Evolutionary conservation across 2,329 filamentous ascomycete species (phyloP), one percentile per base, ranked within the genome.

Genomic region (Fusarium abutilonis): DNA sequence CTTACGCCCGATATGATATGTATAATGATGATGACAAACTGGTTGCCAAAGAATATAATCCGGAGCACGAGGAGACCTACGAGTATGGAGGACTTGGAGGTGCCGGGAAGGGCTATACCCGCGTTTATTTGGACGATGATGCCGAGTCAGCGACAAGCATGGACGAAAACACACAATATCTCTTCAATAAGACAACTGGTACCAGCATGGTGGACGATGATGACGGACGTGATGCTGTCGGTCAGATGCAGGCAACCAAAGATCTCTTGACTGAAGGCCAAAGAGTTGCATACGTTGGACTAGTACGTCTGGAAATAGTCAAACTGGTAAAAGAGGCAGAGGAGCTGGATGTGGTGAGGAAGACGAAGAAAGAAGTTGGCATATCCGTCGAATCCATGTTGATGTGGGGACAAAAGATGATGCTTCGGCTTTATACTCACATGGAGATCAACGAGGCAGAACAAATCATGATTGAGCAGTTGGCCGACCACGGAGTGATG

Each of bases 331-430:
- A 86, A 61, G 88, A 91, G 29, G 74, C 89, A 50, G 86, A 92
- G 53, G 75, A 77, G 10, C 74, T 93, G 35, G 84, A 87, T 58
- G 77, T 78, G 26, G 87, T 83, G 3, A 91, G 83, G 69, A 84
- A 82, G 38, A 84, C 86, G 2, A 95, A 89, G 76, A 97, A 94
- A 74, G 80, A 87, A 39, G 74, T 93, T 10, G 82, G 85, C 28
- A 79, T 89, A 59, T 86, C 90, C 1, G 79, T 87, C 10, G 95
- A 97, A 75, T 86, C 88, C 32, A 89, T 91, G 79, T 90, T 90
- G 76, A 97, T 97, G 90, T 99, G 94, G 94, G 88, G 91, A 53
- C 95, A 99, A 75, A 96, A 96, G 79, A 96, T 97, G 84, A 99
- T 99, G 93, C 87, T 97, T 58, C 87, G 94, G 21, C 76, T 99